Evolutionary conservation across 108 stramenopile genomes (phyloP).

Genomic region (Epipyxis sp.): DNA sequence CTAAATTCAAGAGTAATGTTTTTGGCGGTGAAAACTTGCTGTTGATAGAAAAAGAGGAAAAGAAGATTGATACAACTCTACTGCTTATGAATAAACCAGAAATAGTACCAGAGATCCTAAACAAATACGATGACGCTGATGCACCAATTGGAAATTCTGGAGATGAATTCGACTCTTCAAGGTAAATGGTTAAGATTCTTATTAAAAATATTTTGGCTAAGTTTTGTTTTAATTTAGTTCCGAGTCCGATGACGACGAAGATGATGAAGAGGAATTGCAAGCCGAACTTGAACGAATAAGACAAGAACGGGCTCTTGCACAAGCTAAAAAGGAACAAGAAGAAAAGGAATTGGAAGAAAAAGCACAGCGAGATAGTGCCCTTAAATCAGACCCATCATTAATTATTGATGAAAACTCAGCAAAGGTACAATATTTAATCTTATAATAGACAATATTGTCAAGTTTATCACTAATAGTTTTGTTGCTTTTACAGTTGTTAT

Average conservation of each 20-base stretch:
- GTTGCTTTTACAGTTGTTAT: too few relatives aligned
- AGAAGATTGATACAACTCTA: background rate
- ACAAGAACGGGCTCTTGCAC: constrained; percentile 70
- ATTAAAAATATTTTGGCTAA: background rate
- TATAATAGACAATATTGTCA: background rate
- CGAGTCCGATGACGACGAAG: constrained; percentile 76
- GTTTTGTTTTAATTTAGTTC: background rate
- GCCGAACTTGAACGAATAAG: constrained; percentile 81
- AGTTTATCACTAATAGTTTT: background rate
- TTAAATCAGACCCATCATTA: constrained; percentile 79
- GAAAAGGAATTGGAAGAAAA: constrained; percentile 66
- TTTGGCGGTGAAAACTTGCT: too few relatives aligned
- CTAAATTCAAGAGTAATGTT: too few relatives aligned
- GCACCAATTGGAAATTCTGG: background rate
- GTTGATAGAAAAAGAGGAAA: background rate
- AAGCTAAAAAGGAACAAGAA: constrained; percentile 68
- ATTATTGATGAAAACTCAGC: constrained; percentile 37
- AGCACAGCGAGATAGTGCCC: constrained; percentile 60
- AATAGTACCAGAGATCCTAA: background rate
- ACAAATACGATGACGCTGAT: constrained; percentile 19
- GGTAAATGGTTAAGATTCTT: constrained; percentile 3
- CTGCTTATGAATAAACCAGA: constrained; percentile 15
- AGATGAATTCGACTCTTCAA: constrained; percentile 23
- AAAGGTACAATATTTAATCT: background rate
- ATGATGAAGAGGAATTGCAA: constrained; percentile 82